Conservation (phyloP, 352 stramenopile genomes). For the Phytopythium mirpurense region DNA sequence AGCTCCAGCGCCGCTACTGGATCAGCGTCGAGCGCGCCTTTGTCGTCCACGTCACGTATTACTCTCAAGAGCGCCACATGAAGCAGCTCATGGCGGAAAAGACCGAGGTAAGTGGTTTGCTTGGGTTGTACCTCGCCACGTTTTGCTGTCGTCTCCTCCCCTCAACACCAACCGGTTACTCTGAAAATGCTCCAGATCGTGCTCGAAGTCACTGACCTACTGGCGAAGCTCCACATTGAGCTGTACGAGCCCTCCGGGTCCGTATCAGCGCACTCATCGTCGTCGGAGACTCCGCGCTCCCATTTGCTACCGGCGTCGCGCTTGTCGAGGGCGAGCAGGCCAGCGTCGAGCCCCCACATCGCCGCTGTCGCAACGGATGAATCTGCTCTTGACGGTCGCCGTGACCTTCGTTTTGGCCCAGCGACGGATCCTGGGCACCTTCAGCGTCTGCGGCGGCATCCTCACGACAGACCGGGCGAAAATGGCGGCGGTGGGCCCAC, state of each 20-base stretch:
- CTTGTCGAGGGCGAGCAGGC: neutral
- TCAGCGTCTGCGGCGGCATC: neutral
- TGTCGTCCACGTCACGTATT: constrained; percentile 70
- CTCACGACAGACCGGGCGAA: neutral
- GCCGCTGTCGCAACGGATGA: neutral
- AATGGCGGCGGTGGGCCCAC: neutral
- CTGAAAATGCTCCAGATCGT: constrained; percentile 54
- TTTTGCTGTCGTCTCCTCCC: too few relatives aligned
- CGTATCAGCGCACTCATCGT: neutral
- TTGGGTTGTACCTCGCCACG: too few relatives aligned
- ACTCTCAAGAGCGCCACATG: constrained; percentile 62
- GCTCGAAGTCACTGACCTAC: constrained; percentile 48
- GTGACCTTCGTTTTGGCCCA: constrained; percentile 3
- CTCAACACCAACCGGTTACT: too few relatives aligned
- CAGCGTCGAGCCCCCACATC: constrained; percentile 7
- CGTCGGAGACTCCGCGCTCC: neutral
- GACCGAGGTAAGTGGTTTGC: constrained; percentile 53
- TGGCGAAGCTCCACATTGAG: constrained; percentile 30
- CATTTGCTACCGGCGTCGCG: constrained; percentile 4
- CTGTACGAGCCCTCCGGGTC: constrained; percentile 12
- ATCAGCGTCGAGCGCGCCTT: constrained; percentile 67
- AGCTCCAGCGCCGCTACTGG: constrained; percentile 45
- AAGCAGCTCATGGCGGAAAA: constrained; percentile 61
- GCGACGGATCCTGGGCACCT: neutral
- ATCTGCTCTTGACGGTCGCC: neutral